A percentile compares a stretch with the other conserved stretches of the same genome.
Evolutionary conservation across 768 basidiomycete species (phyloP).

Genomic region (Paxillus rubicundulus): DNA sequence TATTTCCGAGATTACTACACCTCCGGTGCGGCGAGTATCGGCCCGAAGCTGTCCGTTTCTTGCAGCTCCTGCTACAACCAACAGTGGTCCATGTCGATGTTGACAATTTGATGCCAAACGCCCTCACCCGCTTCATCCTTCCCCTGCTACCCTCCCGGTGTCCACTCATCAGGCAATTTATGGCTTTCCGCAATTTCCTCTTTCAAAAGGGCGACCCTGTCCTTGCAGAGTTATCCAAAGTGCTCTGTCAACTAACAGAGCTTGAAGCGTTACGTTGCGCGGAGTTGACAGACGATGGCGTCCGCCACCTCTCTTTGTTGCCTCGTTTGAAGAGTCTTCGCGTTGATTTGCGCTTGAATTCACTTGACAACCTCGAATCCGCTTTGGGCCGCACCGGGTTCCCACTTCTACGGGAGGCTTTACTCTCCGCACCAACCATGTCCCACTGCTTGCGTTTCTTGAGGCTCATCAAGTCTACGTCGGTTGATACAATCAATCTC

Average conservation of each 20-base stretch:
- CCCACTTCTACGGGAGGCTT: conserved; percentile 21
- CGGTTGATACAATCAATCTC: conserved; percentile 32
- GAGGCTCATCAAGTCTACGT: conserved; percentile 25
- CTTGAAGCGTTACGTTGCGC: conserved; percentile 26
- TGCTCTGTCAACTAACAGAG: conserved; percentile 22
- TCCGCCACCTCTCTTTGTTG: conserved; percentile 21
- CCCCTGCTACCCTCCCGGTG: conserved; percentile 21
- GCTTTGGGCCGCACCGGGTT: conserved; percentile 11
- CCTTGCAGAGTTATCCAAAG: conserved; percentile 21
- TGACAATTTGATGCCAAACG: conserved; percentile 27
- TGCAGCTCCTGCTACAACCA: conserved; percentile 24
- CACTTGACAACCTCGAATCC: conserved; percentile 21
- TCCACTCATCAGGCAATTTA: conserved; percentile 26
- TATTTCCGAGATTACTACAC: conserved; percentile 27
- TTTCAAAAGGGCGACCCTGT: conserved; percentile 25
- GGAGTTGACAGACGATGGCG: conserved; percentile 23
- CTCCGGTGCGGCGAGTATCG: conserved; percentile 28
- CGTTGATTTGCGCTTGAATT: conserved; percentile 25
- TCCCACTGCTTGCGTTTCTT: conserved; percentile 21
- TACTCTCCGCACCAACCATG: conserved; percentile 25
- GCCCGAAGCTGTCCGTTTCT: conserved; percentile 20
- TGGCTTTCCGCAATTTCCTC: conserved; percentile 29
- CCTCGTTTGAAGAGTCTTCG: conserved; percentile 23
- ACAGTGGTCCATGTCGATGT: conserved; percentile 28
- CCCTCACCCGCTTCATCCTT: conserved; percentile 17